These are phyloP conservation scores for Pyrus pyrifolia DNA, from an alignment of 306 rosid species.

Conservation along the genomic window DNA sequence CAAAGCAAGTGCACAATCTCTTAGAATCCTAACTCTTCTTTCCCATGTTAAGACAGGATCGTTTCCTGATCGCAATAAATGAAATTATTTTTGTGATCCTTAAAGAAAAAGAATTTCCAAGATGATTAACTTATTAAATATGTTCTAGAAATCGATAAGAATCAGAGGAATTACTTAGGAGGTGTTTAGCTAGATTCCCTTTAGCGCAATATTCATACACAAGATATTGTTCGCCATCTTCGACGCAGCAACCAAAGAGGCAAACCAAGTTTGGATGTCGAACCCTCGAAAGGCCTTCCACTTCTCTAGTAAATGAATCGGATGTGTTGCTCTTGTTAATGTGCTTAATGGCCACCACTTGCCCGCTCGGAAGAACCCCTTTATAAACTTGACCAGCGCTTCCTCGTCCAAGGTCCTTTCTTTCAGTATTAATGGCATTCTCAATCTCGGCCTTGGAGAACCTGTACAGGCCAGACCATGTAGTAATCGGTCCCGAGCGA, in stretches of 20 bases:
- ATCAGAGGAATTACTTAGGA: slow-evolving; percentile 42
- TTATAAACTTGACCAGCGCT: slow-evolving; percentile 75
- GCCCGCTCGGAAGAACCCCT: slow-evolving; percentile 86
- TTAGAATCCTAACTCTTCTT: slow-evolving; percentile 52
- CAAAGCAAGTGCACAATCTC: slow-evolving; percentile 77
- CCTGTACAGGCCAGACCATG: slow-evolving; percentile 68
- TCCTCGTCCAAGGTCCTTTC: slow-evolving; percentile 60
- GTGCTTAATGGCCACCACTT: slow-evolving; percentile 75
- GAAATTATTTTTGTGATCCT: not conserved
- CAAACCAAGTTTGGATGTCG: slow-evolving; percentile 78
- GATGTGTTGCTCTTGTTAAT: slow-evolving; percentile 40
- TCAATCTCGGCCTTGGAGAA: slow-evolving; percentile 71
- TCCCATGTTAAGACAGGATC: slow-evolving; percentile 55
- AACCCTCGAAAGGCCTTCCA: slow-evolving; percentile 65
- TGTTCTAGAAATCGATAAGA: not conserved
- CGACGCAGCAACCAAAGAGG: slow-evolving; percentile 65
- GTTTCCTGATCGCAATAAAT: slow-evolving; percentile 30
- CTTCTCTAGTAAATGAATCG: slow-evolving; percentile 63
- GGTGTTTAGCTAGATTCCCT: slow-evolving; percentile 83
- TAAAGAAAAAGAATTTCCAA: not conserved
- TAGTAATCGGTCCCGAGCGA: slow-evolving; percentile 14
- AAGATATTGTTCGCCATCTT: slow-evolving; percentile 56
- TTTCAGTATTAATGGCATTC: slow-evolving; percentile 46
- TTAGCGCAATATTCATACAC: slow-evolving; percentile 71
- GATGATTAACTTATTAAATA: not conserved